Base-by-base conservation (phyloP, 2,329 filamentous ascomycete species). In the Westerdykella sp. region DNA sequence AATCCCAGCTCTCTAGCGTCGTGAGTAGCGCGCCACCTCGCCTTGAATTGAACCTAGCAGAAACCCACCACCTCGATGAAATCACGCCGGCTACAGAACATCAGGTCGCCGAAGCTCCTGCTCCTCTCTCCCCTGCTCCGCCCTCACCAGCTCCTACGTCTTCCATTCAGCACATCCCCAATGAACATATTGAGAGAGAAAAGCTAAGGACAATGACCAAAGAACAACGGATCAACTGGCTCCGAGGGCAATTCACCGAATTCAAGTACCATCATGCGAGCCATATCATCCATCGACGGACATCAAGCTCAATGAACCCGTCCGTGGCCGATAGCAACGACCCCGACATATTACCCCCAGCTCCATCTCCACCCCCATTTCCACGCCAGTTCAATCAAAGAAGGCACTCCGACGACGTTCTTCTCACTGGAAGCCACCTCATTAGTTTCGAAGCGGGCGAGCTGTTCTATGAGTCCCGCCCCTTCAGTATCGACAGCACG, bases 161-260 rank as follows among this genome's bases (percentile, higher is more conserved):
- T 22, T 15, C 28, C 15, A 30, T 28, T 18, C 2, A 13, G 6
- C 38, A 32, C 13, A 9, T 31, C 7, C n/a, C 38, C 6, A 30
- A 51, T 6, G 42, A 41, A 23, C 37, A 21, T 12, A 15, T 54
- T 18, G 43, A 51, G 30, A 39, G 34, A 31, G 43, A 53, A 13
- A 34, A 12, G 10, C 39, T 58, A 5, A 43, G 39, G 23, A 21
- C 21, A 12, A 50, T 58, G 46, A 45, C 36, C 31, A 18, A 41
- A 5, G 35, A 55, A 6, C 21, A 59, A 35, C 47, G 48, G 1
- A 25, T 42, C 25, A 25, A 22, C 7, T 57, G 53, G 51, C 39
- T 51, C 18, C 55, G 57, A 12, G 41, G 44, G 15, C 46, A 53
- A 32, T 28, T 57, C n/a, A 50, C 54, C 13, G 44, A 42, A 7